Evolutionary conservation across 805 yeast species (phyloP), one percentile per base, ranked within the genome.

Genomic region (Yarrowia sp.): DNA sequence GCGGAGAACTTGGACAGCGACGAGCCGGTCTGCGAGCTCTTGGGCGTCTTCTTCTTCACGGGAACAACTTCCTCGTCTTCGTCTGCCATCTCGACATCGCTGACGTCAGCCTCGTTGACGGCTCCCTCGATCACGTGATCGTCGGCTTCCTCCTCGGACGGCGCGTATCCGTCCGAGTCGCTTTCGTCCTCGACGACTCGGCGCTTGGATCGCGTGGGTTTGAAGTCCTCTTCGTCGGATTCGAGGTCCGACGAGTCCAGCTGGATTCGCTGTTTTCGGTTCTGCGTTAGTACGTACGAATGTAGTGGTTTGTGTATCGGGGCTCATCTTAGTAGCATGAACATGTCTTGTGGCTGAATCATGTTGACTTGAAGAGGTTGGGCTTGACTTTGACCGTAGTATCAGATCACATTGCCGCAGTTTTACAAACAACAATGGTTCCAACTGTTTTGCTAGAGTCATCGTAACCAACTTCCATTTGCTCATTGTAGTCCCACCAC

Each of bases 71-170:
- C 47, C 2, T 55, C 47, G n/a, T 38, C 61, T 4, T 27, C 47
- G 18, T 55, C 61, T 13, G 25, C 47, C 47, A 38, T 55, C 5
- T 55, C 47, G 5, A 55, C 61, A 16, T 55, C 61, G 29, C 46
- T 55, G 38, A 55, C 47, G 5, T 55, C 61, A 3, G 46, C 61
- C 14, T 55, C 61, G 21, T 39, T 27, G 31, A 38, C 61, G 4
- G 46, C 61, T 1, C 47, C 47, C n/a, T 55, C 61, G 21, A 38
- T 55, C 21, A 38, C 61, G 21, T 38, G 61, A n/a, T 38, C 61
- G 16, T 19, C 46, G 2, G 46, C 61, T n/a, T 55, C 61, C 29
- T 36, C 46, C 1, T 55, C 61, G 14, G 38, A 29, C 22, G 61
- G 47, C 3, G 38, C 36, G 35, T 55, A 38, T 4, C 47, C 61